Base-by-base conservation (phyloP, 495 filamentous ascomycete species). In the Neurospora cerealis region DNA sequence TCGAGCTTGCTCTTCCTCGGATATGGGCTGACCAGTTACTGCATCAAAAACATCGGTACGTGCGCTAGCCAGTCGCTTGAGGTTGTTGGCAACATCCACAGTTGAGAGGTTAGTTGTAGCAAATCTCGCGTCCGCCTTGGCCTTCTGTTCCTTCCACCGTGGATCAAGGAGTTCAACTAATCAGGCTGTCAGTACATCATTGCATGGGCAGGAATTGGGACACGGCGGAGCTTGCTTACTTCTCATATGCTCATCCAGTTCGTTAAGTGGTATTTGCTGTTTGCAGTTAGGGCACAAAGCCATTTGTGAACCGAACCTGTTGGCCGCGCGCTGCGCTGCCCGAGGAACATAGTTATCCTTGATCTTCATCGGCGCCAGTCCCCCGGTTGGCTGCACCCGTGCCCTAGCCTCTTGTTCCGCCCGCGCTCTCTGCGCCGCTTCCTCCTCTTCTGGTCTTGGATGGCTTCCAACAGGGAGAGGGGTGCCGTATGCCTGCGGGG, bases 41-140 rank as follows among this genome's bases (percentile, higher is more conserved):
- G 86, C 86, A 77, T 99, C 95, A 79, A 97, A 98, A n/a, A 98
- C 87, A 79, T 99, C 96, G 75, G 87, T 91, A 40, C 96, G 89
- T 79, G 97, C 93, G 71, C 91, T 93, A n/a, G 95, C 94, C 38
- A 98, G 87, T n/a, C 96, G 93, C 84, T 98, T 98, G 74, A 99
- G 87, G 78, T 99, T 98, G 79, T 92, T 93, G 73, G 94, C 95
- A 36, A 96, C 95, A 77, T 98, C 95, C 40, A 86, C 86, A 19
- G 93, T 97, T 5, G 90, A 92, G 5, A 99, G 84, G 75, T 97
- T 98, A 37, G 94, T 97, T 0, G 93, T 94, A 9, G 93, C 88
- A 76, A 89, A 93, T 73, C 96, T 89, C 13, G 91, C 89, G 32
- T 97, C 93, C 15, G 92, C 89, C 78, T 97, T 96, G 74, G 92